Conservation (phyloP, 208 protist species). For the Crithidia sp. region DNA sequence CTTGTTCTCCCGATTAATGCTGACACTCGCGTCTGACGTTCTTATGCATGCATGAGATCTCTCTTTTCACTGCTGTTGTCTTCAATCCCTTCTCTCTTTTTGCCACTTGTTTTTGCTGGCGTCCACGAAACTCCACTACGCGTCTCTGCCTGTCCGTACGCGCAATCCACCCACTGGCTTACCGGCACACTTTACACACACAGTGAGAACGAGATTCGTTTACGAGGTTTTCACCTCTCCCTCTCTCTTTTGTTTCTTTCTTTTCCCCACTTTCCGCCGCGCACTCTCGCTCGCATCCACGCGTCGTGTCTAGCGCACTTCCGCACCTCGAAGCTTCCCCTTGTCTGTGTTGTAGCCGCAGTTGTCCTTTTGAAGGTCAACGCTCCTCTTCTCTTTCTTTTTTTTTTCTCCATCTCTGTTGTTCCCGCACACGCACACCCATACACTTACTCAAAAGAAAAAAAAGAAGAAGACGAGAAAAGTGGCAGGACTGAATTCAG, state of each 20-base stretch:
- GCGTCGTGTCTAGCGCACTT: no score
- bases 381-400: not conserved
- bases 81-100: not conserved
- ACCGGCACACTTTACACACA: not conserved
- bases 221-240: slow-evolving; percentile 47
- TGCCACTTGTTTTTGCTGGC: no score
- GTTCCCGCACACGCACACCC: slow-evolving; percentile 11
- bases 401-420: not conserved
- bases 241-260: slow-evolving; percentile 23
- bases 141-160: no score
- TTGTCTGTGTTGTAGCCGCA: not conserved
- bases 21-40: no score
- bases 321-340: not conserved
- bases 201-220: slow-evolving; percentile 6
- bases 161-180: no score
- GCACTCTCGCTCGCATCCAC: no score
- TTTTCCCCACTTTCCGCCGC: not conserved
- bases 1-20: no score
- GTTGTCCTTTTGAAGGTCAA: no score
- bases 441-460: slow-evolving; percentile 22
- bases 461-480: slow-evolving; percentile 27
- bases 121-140: no score
- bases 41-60: not conserved
- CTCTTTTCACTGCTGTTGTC: not conserved
- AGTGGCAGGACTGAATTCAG: not conserved